Conservation (phyloP, 2,329 filamentous ascomycete species). For the Neofusicoccum ribis region DNA sequence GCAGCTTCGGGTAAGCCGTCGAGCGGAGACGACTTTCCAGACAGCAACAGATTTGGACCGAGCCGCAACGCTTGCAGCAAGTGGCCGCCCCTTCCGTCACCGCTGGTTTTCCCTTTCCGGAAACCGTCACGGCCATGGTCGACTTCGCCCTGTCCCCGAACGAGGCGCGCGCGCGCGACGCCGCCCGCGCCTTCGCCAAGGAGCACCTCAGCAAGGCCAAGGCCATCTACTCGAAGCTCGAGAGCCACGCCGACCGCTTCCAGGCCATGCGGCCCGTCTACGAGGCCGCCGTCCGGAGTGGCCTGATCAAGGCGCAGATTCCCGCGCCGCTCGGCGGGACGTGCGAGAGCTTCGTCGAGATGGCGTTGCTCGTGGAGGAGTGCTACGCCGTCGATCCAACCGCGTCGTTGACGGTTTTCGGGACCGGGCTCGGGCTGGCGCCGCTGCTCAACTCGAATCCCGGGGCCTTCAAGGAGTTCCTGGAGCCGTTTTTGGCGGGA, state of each 20-base stretch:
- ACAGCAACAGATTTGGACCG: no score
- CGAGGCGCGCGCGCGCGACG: conserved; percentile 29
- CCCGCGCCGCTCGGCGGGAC: conserved; percentile 49
- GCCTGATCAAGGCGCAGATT: conserved; percentile 52
- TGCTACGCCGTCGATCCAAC: conserved; percentile 54
- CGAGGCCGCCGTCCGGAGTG: conserved; percentile 43
- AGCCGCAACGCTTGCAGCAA: no score
- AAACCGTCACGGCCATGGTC: conserved; percentile 23
- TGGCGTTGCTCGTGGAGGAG: conserved; percentile 55
- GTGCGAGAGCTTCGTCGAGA: conserved; percentile 48
- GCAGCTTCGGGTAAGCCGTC: no score
- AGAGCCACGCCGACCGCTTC: conserved; percentile 42
- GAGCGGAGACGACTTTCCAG: no score
- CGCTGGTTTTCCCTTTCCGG: no score
- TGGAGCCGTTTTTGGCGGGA: conserved; percentile 50
- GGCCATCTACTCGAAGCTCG: conserved; percentile 27
- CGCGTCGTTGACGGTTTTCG: conserved; percentile 52
- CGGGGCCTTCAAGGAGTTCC: conserved; percentile 43
- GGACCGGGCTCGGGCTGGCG: conserved; percentile 54
- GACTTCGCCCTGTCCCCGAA: conserved; percentile 34
- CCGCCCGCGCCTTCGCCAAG: conserved; percentile 29
- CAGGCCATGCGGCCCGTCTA: conserved; percentile 51
- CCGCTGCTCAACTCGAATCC: conserved; percentile 49
- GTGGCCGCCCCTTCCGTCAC: no score
- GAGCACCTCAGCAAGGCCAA: conserved; percentile 29